These are phyloP conservation scores for Ilex asprella DNA, from an alignment of 257 asterid genomes.

Conservation along the genomic window DNA sequence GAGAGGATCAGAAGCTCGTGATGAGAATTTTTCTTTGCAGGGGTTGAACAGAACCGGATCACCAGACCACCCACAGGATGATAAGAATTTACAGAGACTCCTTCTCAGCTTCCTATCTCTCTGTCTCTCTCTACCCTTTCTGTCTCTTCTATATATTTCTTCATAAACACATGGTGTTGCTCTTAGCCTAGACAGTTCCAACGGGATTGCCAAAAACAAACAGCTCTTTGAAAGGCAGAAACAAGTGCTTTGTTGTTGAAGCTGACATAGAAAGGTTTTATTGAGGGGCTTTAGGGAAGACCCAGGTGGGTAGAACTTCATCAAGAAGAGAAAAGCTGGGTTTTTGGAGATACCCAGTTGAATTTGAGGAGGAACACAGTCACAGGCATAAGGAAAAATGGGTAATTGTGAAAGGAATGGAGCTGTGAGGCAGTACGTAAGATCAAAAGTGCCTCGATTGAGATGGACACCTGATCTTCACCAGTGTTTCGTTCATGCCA, in stretches of 20 bases:
- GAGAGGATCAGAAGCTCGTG: not conserved
- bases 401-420: slow-evolving; percentile 49
- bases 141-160: not conserved
- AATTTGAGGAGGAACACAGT: not conserved
- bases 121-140: not conserved
- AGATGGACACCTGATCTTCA: slow-evolving; percentile 95
- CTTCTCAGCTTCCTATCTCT: too few species aligned
- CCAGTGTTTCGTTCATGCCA: slow-evolving; percentile 64
- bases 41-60: too few species aligned
- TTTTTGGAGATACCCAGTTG: slow-evolving; percentile 5
- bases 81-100: too few species aligned
- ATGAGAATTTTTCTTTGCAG: too few species aligned
- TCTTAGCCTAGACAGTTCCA: slow-evolving; percentile 8
- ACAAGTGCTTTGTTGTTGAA: not conserved
- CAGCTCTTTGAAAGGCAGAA: not conserved
- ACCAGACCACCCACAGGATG: too few species aligned
- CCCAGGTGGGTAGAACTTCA: not conserved
- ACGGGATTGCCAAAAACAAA: slow-evolving; percentile 7
- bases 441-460: slow-evolving; percentile 71
- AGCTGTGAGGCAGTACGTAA: slow-evolving; percentile 68
- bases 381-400: slow-evolving; percentile 10
- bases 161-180: slow-evolving; percentile 3
- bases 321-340: slow-evolving; percentile 1
- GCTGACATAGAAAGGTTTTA: not conserved
- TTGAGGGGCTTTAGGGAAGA: not conserved